Evolutionary conservation across 371 early-diverging fungal genomes (phyloP), one percentile per base, ranked within the genome.

Genomic region (Furculomyces boomerangus): DNA sequence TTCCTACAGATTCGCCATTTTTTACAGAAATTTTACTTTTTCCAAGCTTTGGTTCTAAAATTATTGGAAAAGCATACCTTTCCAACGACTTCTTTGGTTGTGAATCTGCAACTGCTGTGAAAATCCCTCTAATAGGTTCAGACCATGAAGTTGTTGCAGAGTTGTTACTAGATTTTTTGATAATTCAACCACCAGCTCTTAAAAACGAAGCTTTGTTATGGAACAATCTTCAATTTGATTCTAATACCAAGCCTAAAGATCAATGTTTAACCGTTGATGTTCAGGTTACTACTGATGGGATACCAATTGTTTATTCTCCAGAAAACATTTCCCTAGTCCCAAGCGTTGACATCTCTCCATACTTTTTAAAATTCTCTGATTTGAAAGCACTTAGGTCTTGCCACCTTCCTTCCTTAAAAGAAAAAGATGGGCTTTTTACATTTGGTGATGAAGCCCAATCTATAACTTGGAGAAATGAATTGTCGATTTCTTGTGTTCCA

Each of bases 11-110:
- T 24, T 75, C 73, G 16, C 75, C 82, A 30, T 84, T 90, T 60
- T 72, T 80, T 16, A 60, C 94, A 13, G 90, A 94, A 57, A 88
- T 96, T 71, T 83, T 85, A 57, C 82, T 96, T 3, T 89, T 77
- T 58, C 93, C 95, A 2, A 87, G 90, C 2, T 96, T 92, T 73
- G 95, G 97, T 1, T 86, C 90, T 30, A 84, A 86, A 61, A 74
- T 87, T 3, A 81, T 96, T n/a, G 97, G 90, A 18, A 78, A 86
- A 44, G 91, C 80, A 1, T 88, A 83, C 0, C 86, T 86, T 0
- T 67, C 90, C 27, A 79, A 88, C 2, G 71, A 74, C 26, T 75
- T 81, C 18, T 79, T 93, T 52, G 70, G 70, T 10, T 50, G 60
- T 13, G 50, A 58, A 1, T 62, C 60, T 0, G 58, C 49, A 35